Conservation (phyloP, 139 green algal species). For the Chlorella ohadii region DNA sequence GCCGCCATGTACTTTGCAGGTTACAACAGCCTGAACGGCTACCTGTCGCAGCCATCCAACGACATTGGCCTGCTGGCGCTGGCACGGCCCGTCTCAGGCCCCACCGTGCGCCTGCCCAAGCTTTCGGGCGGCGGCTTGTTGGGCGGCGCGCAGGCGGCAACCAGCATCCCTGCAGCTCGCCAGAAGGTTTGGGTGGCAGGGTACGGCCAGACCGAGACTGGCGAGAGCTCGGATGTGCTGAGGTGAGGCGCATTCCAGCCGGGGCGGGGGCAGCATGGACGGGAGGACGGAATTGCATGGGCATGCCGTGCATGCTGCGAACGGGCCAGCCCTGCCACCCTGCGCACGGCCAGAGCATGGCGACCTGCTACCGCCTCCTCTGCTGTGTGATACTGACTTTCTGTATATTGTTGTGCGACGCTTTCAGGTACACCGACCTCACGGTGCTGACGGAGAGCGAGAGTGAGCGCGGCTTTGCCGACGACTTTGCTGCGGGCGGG, state of each 20-base stretch:
- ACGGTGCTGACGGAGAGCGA: neutral
- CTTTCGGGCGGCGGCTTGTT: neutral
- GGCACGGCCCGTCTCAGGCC: neutral
- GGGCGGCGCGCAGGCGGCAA: neutral
- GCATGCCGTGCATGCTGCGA: no score
- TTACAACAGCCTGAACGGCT: neutral
- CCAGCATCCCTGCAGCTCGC: neutral
- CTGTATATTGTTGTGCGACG: no score
- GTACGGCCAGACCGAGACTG: neutral
- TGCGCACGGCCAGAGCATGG: no score
- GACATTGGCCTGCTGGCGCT: neutral
- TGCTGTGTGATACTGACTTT: no score
- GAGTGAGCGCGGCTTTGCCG: neutral
- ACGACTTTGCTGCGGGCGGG: neutral
- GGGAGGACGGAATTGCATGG: neutral
- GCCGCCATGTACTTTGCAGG: no score
- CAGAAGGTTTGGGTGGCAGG: neutral
- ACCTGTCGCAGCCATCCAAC: neutral
- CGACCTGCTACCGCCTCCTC: no score
- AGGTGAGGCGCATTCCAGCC: neutral
- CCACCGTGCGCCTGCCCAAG: neutral
- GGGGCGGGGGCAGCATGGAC: neutral
- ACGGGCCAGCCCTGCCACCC: no score
- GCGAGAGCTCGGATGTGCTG: neutral
- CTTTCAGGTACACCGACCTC: conserved; percentile 13